Evolutionary conservation across 2,329 filamentous ascomycete species (phyloP).

Genomic region (Claviceps maximensis): DNA sequence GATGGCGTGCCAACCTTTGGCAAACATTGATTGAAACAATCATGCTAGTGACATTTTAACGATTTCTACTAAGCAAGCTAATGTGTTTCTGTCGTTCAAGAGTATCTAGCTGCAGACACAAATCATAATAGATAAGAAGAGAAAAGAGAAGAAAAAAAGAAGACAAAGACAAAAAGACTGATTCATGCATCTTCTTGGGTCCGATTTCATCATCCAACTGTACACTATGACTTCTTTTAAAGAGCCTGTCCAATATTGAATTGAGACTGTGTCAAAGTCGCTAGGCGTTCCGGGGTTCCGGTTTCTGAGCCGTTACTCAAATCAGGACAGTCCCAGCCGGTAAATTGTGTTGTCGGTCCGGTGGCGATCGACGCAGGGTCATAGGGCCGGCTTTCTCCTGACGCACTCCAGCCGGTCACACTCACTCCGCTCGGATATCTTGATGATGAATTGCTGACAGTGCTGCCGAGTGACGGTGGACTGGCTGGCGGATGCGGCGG

Average conservation of each 20-base stretch:
- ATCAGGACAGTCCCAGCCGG: not conserved
- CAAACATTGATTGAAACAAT: not conserved
- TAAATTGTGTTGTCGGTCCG: not conserved
- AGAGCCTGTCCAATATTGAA: slow-evolving; percentile 2
- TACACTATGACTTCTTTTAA: not conserved
- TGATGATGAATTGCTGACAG: slow-evolving; percentile 21
- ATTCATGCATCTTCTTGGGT: not conserved
- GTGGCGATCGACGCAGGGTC: not conserved
- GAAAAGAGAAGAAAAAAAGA: not conserved
- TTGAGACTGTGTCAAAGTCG: not conserved
- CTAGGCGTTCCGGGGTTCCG: not conserved
- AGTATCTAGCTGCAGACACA: too few relatives aligned
- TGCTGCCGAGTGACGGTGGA: slow-evolving; percentile 36
- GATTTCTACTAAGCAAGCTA: not conserved
- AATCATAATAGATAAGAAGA: too few relatives aligned
- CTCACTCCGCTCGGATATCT: slow-evolving; percentile 39
- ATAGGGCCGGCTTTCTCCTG: slow-evolving; percentile 5
- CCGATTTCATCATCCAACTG: not conserved
- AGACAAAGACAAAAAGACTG: not conserved
- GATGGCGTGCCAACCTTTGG: not conserved
- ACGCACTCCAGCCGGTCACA: slow-evolving; percentile 27
- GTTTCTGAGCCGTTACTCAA: not conserved
- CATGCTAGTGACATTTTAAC: too few relatives aligned
- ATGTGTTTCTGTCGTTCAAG: too few relatives aligned
- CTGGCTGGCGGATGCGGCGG: slow-evolving; percentile 12